Evolutionary conservation across 495 filamentous ascomycete species (phyloP).

Genomic region (Xylaria intraflava): DNA sequence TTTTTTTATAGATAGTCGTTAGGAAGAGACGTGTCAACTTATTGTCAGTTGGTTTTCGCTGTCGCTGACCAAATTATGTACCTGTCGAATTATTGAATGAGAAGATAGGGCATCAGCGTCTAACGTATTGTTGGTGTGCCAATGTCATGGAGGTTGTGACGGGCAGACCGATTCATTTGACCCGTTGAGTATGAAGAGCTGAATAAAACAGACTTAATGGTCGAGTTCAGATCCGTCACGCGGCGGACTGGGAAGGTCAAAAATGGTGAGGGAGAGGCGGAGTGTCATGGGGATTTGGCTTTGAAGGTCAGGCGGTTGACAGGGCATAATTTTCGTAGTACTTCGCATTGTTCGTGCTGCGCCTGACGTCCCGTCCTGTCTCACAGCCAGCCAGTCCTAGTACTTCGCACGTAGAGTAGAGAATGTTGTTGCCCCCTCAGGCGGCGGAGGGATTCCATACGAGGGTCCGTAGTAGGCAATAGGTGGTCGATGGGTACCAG

Average conservation of each 20-base stretch:
- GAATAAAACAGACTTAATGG: background rate
- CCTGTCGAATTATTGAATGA: conserved; percentile 2
- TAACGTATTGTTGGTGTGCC: too few species aligned
- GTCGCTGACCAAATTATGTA: background rate
- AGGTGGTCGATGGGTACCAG: too few species aligned
- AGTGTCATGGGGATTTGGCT: background rate
- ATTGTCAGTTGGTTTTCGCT: background rate
- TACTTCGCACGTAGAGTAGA: background rate
- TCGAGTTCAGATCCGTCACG: background rate
- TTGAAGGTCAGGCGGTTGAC: background rate
- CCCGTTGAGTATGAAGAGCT: background rate
- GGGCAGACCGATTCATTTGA: too few species aligned
- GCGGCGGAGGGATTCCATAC: too few species aligned
- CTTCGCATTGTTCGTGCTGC: background rate
- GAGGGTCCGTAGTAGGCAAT: too few species aligned
- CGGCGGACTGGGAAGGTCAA: background rate
- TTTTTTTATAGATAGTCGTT: background rate
- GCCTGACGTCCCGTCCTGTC: background rate
- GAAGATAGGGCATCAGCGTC: too few species aligned
- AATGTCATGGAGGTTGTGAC: too few species aligned
- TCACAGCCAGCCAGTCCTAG: background rate
- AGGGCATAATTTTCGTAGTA: background rate
- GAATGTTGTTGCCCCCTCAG: too few species aligned
- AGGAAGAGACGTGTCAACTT: background rate
- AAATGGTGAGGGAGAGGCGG: background rate